Evolutionary conservation across 768 basidiomycete species (phyloP).

Genomic region (Coprinopsis marcescibilis): DNA sequence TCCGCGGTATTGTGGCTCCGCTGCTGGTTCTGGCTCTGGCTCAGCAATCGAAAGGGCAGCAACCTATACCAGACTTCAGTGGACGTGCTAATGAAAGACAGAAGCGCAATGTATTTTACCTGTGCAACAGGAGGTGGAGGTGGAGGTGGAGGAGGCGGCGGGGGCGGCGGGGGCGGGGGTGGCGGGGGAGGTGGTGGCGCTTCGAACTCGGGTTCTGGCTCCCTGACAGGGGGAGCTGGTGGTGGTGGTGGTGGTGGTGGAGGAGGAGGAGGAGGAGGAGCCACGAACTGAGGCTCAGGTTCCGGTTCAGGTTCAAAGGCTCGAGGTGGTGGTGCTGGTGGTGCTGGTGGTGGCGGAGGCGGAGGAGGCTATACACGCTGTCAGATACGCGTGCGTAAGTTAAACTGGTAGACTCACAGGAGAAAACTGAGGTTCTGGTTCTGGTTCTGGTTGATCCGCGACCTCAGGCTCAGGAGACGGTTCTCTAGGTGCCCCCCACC

Average conservation of each 20-base stretch:
- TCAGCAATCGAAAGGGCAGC: conserved; percentile 30
- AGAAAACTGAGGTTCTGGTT: conserved; percentile 15
- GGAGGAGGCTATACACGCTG: conserved; percentile 24
- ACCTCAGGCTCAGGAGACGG: conserved; percentile 17
- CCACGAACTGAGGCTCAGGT: conserved; percentile 15
- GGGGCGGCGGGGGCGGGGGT: conserved; percentile 36
- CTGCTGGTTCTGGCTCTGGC: conserved; percentile 29
- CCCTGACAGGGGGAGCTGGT: conserved; percentile 26
- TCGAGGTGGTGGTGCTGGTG: conserved; percentile 34
- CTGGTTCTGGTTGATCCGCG: conserved; percentile 21
- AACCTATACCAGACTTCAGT: conserved; percentile 19
- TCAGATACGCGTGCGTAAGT: conserved; percentile 3
- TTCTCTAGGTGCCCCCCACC: conserved; percentile 26
- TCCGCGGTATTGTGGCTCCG: conserved; percentile 36
- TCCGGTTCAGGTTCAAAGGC: conserved; percentile 28
- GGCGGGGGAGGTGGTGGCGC: conserved; percentile 19
- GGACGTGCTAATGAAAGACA: not conserved
- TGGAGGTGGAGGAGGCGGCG: conserved; percentile 46
- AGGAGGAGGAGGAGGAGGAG: conserved; percentile 27
- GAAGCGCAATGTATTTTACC: too few relatives aligned
- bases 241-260: conserved; percentile 30
- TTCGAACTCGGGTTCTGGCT: conserved; percentile 15
- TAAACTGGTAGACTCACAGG: conserved; percentile 16
- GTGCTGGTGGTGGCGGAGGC: conserved; percentile 38
- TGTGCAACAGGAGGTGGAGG: conserved; percentile 42